Evolutionary conservation across 2,329 filamentous ascomycete species (phyloP).

Genomic region (Aspergillus sergii): DNA sequence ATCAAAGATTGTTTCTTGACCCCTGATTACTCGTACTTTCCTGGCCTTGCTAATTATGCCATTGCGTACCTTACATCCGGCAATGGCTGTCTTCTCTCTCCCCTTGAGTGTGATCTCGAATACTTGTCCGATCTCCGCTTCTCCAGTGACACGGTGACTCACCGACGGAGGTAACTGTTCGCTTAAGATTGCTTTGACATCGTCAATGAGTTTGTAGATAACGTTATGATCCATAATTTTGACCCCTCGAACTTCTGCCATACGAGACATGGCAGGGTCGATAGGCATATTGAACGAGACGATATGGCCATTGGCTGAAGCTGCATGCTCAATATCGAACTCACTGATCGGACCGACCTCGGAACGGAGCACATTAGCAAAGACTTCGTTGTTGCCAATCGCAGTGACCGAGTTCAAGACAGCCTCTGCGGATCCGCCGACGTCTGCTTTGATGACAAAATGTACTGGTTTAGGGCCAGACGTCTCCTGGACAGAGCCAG

Average conservation of each 20-base stretch:
- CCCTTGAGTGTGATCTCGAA: conserved; percentile 84
- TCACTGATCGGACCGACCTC: conserved; percentile 78
- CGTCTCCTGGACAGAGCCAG: conserved; percentile 42
- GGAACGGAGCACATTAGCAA: conserved; percentile 73
- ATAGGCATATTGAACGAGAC: conserved; percentile 83
- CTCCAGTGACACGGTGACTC: conserved; percentile 73
- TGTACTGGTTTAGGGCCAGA: conserved; percentile 63
- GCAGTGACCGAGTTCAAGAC: conserved; percentile 75
- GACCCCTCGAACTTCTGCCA: conserved; percentile 73
- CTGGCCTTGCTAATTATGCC: conserved; percentile 67
- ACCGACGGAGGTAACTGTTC: conserved; percentile 69
- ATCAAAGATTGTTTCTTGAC: conserved; percentile 73
- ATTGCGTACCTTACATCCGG: conserved; percentile 85
- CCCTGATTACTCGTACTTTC: conserved; percentile 72
- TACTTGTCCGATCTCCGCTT: conserved; percentile 80
- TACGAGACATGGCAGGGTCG: conserved; percentile 66
- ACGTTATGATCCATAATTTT: conserved; percentile 79
- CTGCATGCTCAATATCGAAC: conserved; percentile 86
- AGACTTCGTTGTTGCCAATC: conserved; percentile 83
- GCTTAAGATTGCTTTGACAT: conserved; percentile 62
- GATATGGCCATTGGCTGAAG: conserved; percentile 72
- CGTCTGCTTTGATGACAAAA: conserved; percentile 90
- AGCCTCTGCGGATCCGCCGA: conserved; percentile 91
- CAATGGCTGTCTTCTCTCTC: conserved; percentile 71
- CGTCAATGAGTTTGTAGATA: conserved; percentile 55